These are phyloP conservation scores for Cutaneotrichosporon sp. DNA, from an alignment of 1,284 basidiomycete genomes.

Conservation along the genomic window DNA sequence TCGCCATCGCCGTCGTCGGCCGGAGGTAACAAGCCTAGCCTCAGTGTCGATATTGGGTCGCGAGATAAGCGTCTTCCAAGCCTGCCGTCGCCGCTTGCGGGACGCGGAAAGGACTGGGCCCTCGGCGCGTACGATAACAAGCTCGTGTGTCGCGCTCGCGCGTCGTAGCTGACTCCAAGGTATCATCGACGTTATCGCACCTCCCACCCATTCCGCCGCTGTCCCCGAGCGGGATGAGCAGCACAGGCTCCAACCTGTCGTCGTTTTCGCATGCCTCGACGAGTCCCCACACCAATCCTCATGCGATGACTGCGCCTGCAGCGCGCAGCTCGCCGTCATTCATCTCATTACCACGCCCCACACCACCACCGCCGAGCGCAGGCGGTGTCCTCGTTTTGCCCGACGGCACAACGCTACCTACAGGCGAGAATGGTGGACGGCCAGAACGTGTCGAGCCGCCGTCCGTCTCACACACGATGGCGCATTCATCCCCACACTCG, in stretches of 20 bases:
- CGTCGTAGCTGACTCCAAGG: constrained; percentile 21
- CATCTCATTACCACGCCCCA: constrained; percentile 7
- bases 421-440: constrained; percentile 4
- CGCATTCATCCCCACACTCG: constrained; percentile 38
- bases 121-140: constrained; percentile 43
- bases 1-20: not conserved
- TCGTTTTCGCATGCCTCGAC: constrained; percentile 3
- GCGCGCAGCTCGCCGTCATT: not conserved
- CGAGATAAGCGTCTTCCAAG: constrained; percentile 15
- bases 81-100: constrained; percentile 4
- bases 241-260: constrained; percentile 13
- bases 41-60: constrained; percentile 9
- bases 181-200: constrained; percentile 43
- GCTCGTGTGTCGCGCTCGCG: constrained; percentile 28
- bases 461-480: constrained; percentile 25
- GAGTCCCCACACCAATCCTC: not conserved
- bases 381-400: constrained; percentile 34
- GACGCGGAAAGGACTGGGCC: constrained; percentile 21
- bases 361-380: constrained; percentile 10
- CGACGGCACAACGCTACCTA: constrained; percentile 35
- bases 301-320: not conserved
- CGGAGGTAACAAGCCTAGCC: not conserved
- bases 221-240: constrained; percentile 25
- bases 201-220: constrained; percentile 38
- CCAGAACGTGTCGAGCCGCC: constrained; percentile 1